These are phyloP conservation scores for Carex scoparia DNA, from an alignment of 176 grass and related monocot species.

Conservation along the genomic window DNA sequence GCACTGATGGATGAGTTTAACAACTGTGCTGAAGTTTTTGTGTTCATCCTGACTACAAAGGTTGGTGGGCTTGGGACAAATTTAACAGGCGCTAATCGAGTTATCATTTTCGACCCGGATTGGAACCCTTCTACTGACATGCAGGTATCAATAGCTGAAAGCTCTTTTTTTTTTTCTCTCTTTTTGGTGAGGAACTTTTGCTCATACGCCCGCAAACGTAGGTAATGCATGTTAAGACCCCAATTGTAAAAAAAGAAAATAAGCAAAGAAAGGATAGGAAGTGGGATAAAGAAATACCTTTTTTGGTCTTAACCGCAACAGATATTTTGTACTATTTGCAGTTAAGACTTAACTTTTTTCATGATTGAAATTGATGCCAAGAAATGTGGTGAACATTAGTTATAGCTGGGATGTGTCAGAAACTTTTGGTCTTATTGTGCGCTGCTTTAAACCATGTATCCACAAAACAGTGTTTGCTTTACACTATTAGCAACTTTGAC, in stretches of 20 bases:
- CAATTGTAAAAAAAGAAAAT: neutral
- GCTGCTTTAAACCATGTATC: neutral
- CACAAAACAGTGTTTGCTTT: neutral
- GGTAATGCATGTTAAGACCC: neutral
- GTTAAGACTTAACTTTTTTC: neutral
- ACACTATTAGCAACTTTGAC: neutral
- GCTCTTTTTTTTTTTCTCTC: neutral
- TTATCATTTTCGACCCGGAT: slow-evolving; percentile 91
- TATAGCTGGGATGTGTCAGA: neutral
- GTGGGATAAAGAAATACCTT: slow-evolving; percentile 11
- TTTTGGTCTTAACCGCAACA: neutral
- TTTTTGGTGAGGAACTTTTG: slow-evolving; percentile 1
- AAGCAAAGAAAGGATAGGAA: slow-evolving; percentile 5
- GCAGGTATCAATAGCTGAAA: slow-evolving; percentile 40
- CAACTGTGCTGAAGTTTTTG: slow-evolving; percentile 65
- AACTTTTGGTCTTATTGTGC: neutral
- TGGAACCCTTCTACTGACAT: slow-evolving; percentile 99
- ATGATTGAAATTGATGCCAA: neutral
- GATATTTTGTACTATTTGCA: slow-evolving; percentile 22
- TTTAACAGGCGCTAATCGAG: slow-evolving; percentile 71
- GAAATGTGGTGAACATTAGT: neutral
- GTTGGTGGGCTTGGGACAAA: slow-evolving; percentile 94
- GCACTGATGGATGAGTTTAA: slow-evolving; percentile 95
- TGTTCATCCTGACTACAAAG: slow-evolving; percentile 94
- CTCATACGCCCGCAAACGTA: slow-evolving; percentile 13